These are phyloP conservation scores for Teratosphaeria nubilosa DNA, from an alignment of 2,329 filamentous ascomycete species.

Conservation along the genomic window DNA sequence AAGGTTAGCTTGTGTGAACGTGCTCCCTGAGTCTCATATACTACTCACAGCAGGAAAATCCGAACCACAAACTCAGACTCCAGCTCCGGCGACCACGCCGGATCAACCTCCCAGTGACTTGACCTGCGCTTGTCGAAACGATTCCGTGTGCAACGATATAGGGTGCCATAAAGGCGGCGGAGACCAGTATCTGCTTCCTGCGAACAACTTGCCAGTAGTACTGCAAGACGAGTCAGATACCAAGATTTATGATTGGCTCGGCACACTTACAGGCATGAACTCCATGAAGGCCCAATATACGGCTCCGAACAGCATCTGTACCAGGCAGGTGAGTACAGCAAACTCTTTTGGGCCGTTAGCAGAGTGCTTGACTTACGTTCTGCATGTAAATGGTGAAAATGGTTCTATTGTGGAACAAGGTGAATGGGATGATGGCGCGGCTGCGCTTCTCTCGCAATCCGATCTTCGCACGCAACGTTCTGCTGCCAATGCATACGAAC, in stretches of 20 bases:
- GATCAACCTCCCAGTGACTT: background rate
- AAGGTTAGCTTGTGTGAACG: background rate
- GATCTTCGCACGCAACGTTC: background rate
- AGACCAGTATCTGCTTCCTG: constrained; percentile 5
- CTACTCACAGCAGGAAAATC: constrained; percentile 9
- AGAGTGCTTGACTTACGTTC: constrained; percentile 2
- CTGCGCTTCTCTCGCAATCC: constrained; percentile 1
- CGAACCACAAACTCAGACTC: constrained; percentile 9
- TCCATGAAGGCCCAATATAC: constrained; percentile 15
- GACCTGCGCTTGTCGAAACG: background rate
- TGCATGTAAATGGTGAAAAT: constrained; percentile 12
- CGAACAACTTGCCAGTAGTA: constrained; percentile 10
- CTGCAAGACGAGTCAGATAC: background rate
- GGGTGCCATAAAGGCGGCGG: constrained; percentile 8
- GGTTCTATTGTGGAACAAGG: constrained; percentile 14
- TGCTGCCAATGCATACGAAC: constrained; percentile 8
- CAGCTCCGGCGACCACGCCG: constrained; percentile 6
- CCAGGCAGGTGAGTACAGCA: background rate
- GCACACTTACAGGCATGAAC: constrained; percentile 10
- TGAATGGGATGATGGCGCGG: constrained; percentile 15
- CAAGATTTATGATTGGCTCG: background rate
- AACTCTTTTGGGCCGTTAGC: background rate
- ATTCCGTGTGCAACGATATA: constrained; percentile 13
- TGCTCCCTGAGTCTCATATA: background rate
- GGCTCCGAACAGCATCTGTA: constrained; percentile 10